These are phyloP conservation scores for Westerdykella sp. DNA, from an alignment of 2,329 filamentous ascomycete genomes.

Conservation along the genomic window DNA sequence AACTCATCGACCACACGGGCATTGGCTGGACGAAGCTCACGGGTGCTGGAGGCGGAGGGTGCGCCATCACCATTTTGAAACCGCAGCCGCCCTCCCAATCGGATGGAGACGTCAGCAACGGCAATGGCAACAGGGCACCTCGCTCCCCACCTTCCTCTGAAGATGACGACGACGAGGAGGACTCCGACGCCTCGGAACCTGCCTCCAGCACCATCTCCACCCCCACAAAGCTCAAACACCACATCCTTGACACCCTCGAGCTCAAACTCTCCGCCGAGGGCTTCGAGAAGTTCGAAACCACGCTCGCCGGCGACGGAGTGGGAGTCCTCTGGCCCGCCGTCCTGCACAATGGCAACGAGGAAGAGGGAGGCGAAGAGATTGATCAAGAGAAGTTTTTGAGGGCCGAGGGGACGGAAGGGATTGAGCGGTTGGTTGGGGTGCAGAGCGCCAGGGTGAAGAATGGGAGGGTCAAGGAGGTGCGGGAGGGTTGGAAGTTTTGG, in stretches of 20 bases:
- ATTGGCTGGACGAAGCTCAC: constrained; percentile 98
- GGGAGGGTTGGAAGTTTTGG: constrained; percentile 40
- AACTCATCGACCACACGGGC: constrained; percentile 73
- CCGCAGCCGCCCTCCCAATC: constrained; percentile 44
- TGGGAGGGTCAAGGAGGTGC: constrained; percentile 23
- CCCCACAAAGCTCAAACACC: constrained; percentile 30
- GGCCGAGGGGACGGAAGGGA: constrained; percentile 74
- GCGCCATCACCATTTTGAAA: constrained; percentile 84
- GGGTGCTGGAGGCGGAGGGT: constrained; percentile 89
- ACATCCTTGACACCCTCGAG: constrained; percentile 55
- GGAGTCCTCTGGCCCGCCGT: constrained; percentile 92
- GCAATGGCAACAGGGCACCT: constrained; percentile 14
- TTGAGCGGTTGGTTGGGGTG: constrained; percentile 82
- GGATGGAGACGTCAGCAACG: constrained; percentile 41
- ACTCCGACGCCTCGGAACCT: not conserved
- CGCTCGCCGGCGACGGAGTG: constrained; percentile 85
- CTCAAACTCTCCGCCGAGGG: constrained; percentile 52
- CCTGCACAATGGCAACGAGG: constrained; percentile 73
- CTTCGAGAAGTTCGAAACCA: constrained; percentile 81
- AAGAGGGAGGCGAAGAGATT: constrained; percentile 85
- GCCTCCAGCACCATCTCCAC: constrained; percentile 27
- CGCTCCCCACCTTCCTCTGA: constrained; percentile 18
- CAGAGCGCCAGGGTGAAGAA: constrained; percentile 18
- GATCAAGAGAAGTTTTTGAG: constrained; percentile 82
- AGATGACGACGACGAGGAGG: not conserved